These are phyloP conservation scores for Trichoderma virens DNA, from an alignment of 495 filamentous ascomycete species.

Conservation along the genomic window DNA sequence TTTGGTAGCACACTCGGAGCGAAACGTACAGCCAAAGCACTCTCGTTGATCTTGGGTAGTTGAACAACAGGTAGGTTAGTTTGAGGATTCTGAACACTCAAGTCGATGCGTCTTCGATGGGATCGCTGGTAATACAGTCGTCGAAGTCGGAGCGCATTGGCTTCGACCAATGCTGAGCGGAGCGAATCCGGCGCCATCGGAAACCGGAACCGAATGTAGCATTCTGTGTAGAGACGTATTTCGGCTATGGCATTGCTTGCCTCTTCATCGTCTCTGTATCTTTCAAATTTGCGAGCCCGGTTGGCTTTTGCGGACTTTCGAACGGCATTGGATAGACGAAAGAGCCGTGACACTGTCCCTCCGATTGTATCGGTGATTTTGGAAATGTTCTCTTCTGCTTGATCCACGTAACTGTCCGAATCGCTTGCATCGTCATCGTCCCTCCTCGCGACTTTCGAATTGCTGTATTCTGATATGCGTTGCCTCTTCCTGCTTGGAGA, in stretches of 20 bases:
- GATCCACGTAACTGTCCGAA: constrained; percentile 21
- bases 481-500: constrained; percentile 24
- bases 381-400: constrained; percentile 22
- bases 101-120: constrained; percentile 23
- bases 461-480: constrained; percentile 20
- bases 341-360: constrained; percentile 27
- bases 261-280: constrained; percentile 25
- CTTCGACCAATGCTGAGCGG: constrained; percentile 25
- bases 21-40: constrained; percentile 21
- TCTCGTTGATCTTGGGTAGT: constrained; percentile 21
- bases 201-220: constrained; percentile 25
- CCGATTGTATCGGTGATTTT: constrained; percentile 24
- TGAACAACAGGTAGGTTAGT: constrained; percentile 17
- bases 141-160: constrained; percentile 29
- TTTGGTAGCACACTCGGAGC: constrained; percentile 19
- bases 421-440: constrained; percentile 24
- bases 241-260: constrained; percentile 26
- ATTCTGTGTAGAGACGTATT: constrained; percentile 26
- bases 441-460: constrained; percentile 19
- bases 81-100: constrained; percentile 22
- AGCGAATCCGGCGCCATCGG: constrained; percentile 25
- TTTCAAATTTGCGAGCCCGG: constrained; percentile 21
- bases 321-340: constrained; percentile 27
- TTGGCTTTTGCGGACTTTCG: constrained; percentile 26
- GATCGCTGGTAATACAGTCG: constrained; percentile 29